Evolutionary conservation across 495 filamentous ascomycete species (phyloP).

Genomic region (Xylaria sp.): DNA sequence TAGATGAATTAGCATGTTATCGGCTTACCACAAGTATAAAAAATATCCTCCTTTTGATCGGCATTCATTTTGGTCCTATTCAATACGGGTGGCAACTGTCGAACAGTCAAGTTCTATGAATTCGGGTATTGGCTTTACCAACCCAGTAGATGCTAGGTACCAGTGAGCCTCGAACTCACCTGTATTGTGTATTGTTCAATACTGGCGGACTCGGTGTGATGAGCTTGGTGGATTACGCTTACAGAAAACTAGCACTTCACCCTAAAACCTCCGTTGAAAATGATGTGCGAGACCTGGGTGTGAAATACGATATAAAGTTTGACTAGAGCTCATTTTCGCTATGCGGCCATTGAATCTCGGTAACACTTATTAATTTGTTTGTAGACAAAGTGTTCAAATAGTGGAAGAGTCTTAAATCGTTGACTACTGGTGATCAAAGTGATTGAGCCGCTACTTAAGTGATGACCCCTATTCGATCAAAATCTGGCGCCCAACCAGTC

Average conservation of each 20-base stretch:
- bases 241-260: background rate
- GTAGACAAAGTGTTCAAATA: background rate
- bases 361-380: background rate
- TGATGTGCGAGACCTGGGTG: background rate
- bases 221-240: background rate
- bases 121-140: too few relatives aligned
- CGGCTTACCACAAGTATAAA: too few relatives aligned
- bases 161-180: too few relatives aligned
- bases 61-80: too few relatives aligned
- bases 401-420: background rate
- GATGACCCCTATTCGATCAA: slow-evolving; percentile 16
- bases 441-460: background rate
- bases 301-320: too few relatives aligned
- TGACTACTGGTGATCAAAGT: background rate
- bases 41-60: too few relatives aligned
- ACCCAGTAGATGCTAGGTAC: too few relatives aligned
- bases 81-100: background rate
- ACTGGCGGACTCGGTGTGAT: background rate
- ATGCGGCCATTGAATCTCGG: too few relatives aligned
- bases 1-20: too few relatives aligned
- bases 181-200: background rate
- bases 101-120: too few relatives aligned
- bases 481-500: slow-evolving; percentile 11
- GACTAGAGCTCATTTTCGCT: too few relatives aligned
- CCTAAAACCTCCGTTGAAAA: background rate